These are phyloP conservation scores for Lasiodiplodia sp. DNA, from an alignment of 2,329 filamentous ascomycete genomes.

Conservation along the genomic window DNA sequence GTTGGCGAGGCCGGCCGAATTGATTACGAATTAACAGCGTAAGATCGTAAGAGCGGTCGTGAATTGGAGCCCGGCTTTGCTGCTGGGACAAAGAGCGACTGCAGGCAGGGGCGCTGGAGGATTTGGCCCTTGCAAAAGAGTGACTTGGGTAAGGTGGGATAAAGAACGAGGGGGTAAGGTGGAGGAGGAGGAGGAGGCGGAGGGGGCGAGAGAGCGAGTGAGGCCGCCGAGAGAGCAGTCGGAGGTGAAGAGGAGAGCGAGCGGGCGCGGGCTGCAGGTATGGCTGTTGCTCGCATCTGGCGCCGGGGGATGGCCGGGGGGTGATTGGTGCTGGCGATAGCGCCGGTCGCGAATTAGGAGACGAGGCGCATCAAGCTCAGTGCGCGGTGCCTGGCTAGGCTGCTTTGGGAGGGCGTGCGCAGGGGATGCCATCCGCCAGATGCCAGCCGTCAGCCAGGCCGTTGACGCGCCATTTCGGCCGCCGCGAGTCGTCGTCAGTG, in stretches of 20 bases:
- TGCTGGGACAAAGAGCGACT: slow-evolving; percentile 6
- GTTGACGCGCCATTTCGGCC: slow-evolving; percentile 19
- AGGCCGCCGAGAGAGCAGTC: slow-evolving; percentile 22
- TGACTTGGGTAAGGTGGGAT: slow-evolving; percentile 30
- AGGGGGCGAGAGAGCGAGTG: slow-evolving; percentile 18
- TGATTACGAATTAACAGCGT: slow-evolving; percentile 45
- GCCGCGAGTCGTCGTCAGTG: slow-evolving; percentile 14
- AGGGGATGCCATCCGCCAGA: slow-evolving; percentile 5
- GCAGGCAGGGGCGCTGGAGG: slow-evolving; percentile 1
- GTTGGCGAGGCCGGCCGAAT: neutral
- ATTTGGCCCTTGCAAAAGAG: slow-evolving; percentile 31
- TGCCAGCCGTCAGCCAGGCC: slow-evolving; percentile 10
- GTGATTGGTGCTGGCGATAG: slow-evolving; percentile 22
- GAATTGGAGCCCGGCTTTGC: slow-evolving; percentile 10
- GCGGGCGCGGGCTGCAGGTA: slow-evolving; percentile 25
- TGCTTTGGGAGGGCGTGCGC: slow-evolving; percentile 10
- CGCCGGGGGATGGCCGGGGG: slow-evolving; percentile 16
- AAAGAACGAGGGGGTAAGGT: slow-evolving; percentile 15
- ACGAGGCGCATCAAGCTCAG: slow-evolving; percentile 25
- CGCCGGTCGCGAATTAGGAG: slow-evolving; percentile 18
- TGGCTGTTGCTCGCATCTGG: slow-evolving; percentile 22
- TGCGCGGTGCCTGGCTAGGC: slow-evolving; percentile 22
- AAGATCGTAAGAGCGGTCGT: slow-evolving; percentile 41
- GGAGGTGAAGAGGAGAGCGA: slow-evolving; percentile 27
- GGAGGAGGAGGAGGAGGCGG: slow-evolving; percentile 5